phyloP scores from a whole-genome alignment of 176 grass and related monocot species.

The Rhynchospora breviuscula region DNA sequence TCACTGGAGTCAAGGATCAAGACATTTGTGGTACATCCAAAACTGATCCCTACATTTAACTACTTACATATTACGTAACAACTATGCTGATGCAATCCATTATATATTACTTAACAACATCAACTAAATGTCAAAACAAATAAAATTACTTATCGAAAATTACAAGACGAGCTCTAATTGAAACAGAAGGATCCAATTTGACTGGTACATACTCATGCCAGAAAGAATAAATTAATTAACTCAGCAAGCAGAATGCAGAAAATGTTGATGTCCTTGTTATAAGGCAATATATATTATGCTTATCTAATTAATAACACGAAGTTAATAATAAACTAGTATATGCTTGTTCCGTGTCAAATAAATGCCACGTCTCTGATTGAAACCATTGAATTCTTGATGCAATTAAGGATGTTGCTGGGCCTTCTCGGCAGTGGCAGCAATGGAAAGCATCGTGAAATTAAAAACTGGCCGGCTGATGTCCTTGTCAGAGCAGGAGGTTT shows the following conservation, averaged over 20 bases:
- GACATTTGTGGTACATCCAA: slow-evolving; percentile 19
- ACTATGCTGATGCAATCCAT: not conserved
- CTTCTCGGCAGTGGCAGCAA: slow-evolving; percentile 36
- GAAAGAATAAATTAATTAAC: not conserved
- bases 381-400: not conserved
- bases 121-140: not conserved
- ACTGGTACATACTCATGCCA: not conserved
- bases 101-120: not conserved
- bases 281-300: not conserved
- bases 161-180: not conserved
- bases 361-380: not conserved
- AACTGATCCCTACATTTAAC: not conserved
- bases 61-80: not conserved
- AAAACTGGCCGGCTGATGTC: slow-evolving; percentile 32
- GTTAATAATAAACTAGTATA: not conserved
- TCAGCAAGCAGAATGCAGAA: not conserved
- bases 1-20: slow-evolving; percentile 45
- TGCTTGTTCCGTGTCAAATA: not conserved
- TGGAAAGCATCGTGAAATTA: slow-evolving; percentile 29
- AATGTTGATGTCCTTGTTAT: not conserved
- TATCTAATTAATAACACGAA: not conserved
- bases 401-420: slow-evolving; percentile 44
- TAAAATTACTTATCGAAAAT: not conserved
- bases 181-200: not conserved
- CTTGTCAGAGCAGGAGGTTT: slow-evolving; percentile 43